Evolutionary conservation across 176 grass and related monocot species (phyloP).

Genomic region (Cenchrus purpureus): DNA sequence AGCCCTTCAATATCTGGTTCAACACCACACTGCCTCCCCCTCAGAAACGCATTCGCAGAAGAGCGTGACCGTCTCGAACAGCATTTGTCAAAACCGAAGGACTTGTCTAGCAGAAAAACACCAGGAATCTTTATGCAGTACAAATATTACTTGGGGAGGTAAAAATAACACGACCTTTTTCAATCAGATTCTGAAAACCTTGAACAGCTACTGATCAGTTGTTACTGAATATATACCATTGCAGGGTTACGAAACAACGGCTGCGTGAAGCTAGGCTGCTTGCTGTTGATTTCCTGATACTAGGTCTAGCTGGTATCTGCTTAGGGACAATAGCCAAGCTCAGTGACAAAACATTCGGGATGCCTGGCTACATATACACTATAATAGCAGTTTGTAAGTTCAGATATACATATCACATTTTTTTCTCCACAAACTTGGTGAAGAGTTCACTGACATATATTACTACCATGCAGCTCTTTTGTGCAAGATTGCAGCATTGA

Average conservation of each 20-base stretch:
- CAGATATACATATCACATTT: neutral
- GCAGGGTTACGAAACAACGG: conserved; percentile 88
- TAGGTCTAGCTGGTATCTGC: conserved; percentile 92
- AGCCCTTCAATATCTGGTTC: conserved; percentile 35
- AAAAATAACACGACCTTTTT: neutral
- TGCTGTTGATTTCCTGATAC: conserved; percentile 89
- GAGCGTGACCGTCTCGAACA: conserved; percentile 44
- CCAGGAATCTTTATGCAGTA: conserved; percentile 70
- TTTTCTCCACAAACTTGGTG: neutral
- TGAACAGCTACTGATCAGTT: conserved; percentile 8
- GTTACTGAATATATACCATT: conserved; percentile 29
- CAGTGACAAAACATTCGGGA: conserved; percentile 70
- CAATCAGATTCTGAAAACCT: neutral
- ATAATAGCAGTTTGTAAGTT: conserved; percentile 97
- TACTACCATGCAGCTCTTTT: conserved; percentile 64
- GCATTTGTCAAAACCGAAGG: conserved; percentile 58
- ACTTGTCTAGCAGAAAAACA: conserved; percentile 70
- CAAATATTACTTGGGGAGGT: conserved; percentile 73
- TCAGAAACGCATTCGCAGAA: conserved; percentile 45
- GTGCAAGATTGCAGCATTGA: conserved; percentile 79
- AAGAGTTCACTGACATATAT: conserved; percentile 30
- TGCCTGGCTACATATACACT: conserved; percentile 85
- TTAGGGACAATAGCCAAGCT: conserved; percentile 77
- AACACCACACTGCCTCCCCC: conserved; percentile 50
- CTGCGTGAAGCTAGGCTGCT: conserved; percentile 78